Conservation (phyloP, 176 grass and related monocot genomes). For the Musa beccarii region DNA sequence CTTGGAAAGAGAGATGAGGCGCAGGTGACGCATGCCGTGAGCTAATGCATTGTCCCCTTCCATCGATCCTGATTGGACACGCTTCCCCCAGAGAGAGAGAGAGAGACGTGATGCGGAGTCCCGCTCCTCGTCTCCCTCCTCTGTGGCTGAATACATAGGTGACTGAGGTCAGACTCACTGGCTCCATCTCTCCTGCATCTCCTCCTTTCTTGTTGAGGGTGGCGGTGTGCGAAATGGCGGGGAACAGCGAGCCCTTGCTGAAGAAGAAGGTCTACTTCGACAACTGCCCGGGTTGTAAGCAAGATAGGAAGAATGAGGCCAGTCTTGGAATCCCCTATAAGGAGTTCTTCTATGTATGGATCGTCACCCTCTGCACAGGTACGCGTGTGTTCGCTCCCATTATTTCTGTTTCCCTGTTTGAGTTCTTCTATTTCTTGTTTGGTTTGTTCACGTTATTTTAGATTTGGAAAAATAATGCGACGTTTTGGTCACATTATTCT, state of each 20-base stretch:
- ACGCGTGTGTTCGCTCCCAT: not conserved
- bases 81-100: no score
- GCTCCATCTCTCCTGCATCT: no score
- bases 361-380: slow-evolving; percentile 60
- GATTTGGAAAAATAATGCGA: no score
- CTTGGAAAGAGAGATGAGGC: not conserved
- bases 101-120: no score
- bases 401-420: no score
- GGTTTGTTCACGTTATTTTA: no score
- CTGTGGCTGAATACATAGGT: no score
- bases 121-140: no score
- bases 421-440: no score
- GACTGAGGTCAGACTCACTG: no score
- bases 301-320: slow-evolving; percentile 29
- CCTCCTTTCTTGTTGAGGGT: not conserved
- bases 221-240: not conserved
- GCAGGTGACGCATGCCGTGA: not conserved
- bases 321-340: slow-evolving; percentile 31
- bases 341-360: slow-evolving; percentile 45
- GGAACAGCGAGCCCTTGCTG: slow-evolving; percentile 29
- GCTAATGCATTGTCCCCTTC: not conserved
- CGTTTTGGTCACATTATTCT: no score
- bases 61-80: no score
- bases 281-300: slow-evolving; percentile 38
- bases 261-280: slow-evolving; percentile 40